Percentiles rank a stretch among this genome's conserved stretches.
phyloP scores from a whole-genome alignment of 2,329 filamentous ascomycete genomes.

The Pseudogymnoascus sp. region DNA sequence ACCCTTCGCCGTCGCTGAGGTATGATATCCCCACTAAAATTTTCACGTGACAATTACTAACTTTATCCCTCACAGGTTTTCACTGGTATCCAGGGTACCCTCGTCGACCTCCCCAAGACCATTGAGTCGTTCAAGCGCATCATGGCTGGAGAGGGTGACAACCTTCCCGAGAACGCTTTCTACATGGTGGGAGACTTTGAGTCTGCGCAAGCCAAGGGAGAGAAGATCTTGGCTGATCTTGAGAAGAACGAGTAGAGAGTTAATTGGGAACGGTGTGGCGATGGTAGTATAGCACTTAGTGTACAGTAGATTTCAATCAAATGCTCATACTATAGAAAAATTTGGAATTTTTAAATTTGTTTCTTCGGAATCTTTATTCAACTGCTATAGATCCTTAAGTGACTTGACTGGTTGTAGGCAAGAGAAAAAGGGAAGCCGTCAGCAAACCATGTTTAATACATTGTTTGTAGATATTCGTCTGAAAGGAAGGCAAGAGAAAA shows the following conservation, averaged over 20 bases:
- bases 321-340: constrained; percentile 9
- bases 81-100: constrained; percentile 90
- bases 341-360: constrained; percentile 4
- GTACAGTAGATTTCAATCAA: constrained; percentile 9
- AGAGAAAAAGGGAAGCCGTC: too few species aligned
- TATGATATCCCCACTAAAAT: not conserved
- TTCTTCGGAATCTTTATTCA: not conserved
- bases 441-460: not conserved
- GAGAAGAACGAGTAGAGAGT: constrained; percentile 41
- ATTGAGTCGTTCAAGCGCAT: constrained; percentile 94
- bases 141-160: constrained; percentile 87
- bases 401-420: not conserved
- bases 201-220: constrained; percentile 89
- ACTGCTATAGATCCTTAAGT: not conserved
- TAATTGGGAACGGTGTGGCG: constrained; percentile 8
- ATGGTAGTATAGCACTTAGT: constrained; percentile 9
- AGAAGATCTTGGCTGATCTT: constrained; percentile 98
- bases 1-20: constrained; percentile 80
- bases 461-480: not conserved
- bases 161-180: constrained; percentile 80
- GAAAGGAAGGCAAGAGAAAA: too few species aligned
- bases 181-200: constrained; percentile 99
- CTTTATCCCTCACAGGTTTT: constrained; percentile 45
- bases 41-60: not conserved
- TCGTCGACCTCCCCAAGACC: constrained; percentile 98